Percentiles rank a stretch among this genome's conserved stretches.
Conservation (phyloP, 352 stramenopile genomes). For the Phytophthora brassicae region DNA sequence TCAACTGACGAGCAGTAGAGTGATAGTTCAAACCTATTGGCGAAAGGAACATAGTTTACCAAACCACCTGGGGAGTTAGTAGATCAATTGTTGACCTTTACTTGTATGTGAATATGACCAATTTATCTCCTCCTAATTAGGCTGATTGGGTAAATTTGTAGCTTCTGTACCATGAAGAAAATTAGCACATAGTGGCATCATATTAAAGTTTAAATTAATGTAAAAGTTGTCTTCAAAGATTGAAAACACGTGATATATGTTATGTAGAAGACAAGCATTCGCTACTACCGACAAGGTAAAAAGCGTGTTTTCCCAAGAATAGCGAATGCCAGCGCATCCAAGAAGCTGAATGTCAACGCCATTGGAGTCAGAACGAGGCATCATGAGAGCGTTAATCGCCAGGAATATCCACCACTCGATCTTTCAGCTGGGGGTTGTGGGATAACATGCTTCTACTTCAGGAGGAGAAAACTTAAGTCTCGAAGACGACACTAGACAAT, state of each 20-base stretch:
- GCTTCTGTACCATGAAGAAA: too few relatives aligned
- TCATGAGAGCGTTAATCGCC: conserved; percentile 1
- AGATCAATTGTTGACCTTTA: background rate
- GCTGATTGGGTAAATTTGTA: too few relatives aligned
- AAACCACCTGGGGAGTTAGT: background rate
- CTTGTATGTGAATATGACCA: too few relatives aligned
- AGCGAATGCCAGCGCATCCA: conserved; percentile 3
- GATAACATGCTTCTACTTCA: background rate
- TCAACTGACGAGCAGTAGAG: conserved; percentile 14
- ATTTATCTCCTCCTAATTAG: too few relatives aligned
- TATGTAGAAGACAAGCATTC: conserved; percentile 6
- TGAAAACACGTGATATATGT: background rate
- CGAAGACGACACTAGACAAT: conserved; percentile 14
- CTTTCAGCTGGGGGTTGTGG: background rate
- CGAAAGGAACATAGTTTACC: background rate
- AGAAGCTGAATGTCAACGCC: conserved; percentile 5
- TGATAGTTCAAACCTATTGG: background rate
- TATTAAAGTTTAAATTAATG: too few relatives aligned
- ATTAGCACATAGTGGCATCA: too few relatives aligned
- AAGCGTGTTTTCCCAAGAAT: conserved; percentile 18
- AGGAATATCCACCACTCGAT: conserved; percentile 26
- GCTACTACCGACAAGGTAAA: background rate
- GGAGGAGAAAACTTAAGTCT: background rate
- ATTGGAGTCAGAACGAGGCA: conserved; percentile 22
- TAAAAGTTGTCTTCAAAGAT: too few relatives aligned